Base-by-base conservation (phyloP, 2,329 filamentous ascomycete species). In the Neofusicoccum laricinum region DNA sequence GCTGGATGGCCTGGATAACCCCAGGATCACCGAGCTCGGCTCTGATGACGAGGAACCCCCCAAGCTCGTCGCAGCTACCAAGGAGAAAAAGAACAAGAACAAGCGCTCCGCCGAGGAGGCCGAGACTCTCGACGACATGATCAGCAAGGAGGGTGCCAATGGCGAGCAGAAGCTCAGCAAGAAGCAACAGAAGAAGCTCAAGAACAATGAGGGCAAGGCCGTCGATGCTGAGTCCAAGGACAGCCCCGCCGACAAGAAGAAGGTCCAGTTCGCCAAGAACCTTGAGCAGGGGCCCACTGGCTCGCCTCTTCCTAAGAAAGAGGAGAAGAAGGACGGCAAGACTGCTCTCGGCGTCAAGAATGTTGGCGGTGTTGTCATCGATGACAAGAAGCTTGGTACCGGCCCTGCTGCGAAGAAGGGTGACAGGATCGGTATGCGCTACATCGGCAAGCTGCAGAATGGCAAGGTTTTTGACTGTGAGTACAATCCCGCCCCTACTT, bases 241-340 rank as follows among this genome's bases (percentile, higher is more conserved):
- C 68, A 88, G 71, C 66, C 73, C 75, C 67, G 76, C 88, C 84
- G 82, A 84, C 64, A 90, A 91, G 79, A 97, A 97, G 88, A 98
- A 97, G 85, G 95, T 99, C 67, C 92, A 97, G 79, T 99, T 99
- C 78, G 94, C 95, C 76, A 97, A 98, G 86, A 93, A 98, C 80
- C 92, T 99, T 68, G 95, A 98, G 84, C 93, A 96, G 80, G 95
- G 95, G 66, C 95, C 95, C 68, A 96, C 93, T 66, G 75, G 75
- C 78, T 82, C 73, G 67, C 75, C 19, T 72, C 74, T 45, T 74
- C 79, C 71, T 63, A 84, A 84, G 74, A 75, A 79, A 65, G 77
- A 80, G 57, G 73, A 71, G 57, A 58, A 59, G 53, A 67, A 68
- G 58, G 61, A 45, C 34, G 45, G 41, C 72, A 84, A 84, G 73